Evolutionary conservation across 1,284 basidiomycete species (phyloP), one percentile per base, ranked within the genome.

Genomic region (Taiwanofungus camphoratus): DNA sequence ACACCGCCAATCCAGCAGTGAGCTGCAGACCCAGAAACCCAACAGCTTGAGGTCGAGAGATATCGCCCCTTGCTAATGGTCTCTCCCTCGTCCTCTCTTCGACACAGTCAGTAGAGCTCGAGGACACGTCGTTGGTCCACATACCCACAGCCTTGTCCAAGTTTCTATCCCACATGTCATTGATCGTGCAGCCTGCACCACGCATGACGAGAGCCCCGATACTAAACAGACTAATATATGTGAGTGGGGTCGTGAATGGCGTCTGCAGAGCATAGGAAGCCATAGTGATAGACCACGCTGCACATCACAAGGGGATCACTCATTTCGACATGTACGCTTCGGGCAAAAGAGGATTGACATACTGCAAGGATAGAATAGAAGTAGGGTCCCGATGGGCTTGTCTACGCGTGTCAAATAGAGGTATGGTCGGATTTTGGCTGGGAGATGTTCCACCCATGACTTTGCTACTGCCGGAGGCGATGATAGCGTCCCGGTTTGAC

Each of bases 111-210:
- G 31, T 4, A 22, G 16, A 13, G 29, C 31, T 34, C n/a, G 1
- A 33, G 16, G 26, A 22, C 12, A 34, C 20, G 23, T 4, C 2
- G 18, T n/a, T 12, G 8, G 19, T n/a, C 37, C 8, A 63, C 90
- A 59, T 59, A 93, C 92, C 91, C 39, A 99, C 96, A 44, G 85
- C 81, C 57, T 81, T 83, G 69, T 99, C 96, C 45, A 97, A 77
- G 54, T 90, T 79, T 51, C 76, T 74, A 62, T 99, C 96, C 94
- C 96, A 99, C 82, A 99, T 87, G 61, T 99, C 96, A 61, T 99
- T 99, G 58, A 99, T 96, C 0, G 92, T 98, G 62, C 96, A 99
- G 4, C 96, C 96, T 5, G 96, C 96, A 5, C 96, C 93, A 15
- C 96, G 83, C 96, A 99, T 99, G 43, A 99, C 76, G 33, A 97